Evolutionary conservation across 2,329 filamentous ascomycete species (phyloP), one percentile per base, ranked within the genome.

Genomic region (Alternaria tenuissima): DNA sequence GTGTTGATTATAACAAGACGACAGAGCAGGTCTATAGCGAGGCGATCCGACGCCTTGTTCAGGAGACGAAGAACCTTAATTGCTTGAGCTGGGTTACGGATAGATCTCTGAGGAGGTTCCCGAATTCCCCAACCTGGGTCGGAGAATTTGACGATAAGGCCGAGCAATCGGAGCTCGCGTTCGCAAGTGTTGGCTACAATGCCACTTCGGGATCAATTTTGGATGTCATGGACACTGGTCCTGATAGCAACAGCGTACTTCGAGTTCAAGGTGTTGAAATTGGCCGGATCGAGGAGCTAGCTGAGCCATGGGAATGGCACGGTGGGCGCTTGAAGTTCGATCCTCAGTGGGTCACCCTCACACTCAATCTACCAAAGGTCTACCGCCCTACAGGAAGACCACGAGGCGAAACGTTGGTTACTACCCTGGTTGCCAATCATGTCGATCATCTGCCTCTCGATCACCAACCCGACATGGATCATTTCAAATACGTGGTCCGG

Each of bases 161-260:
- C 54, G 22, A 36, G 26, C 54, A 56, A 24, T 28, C 47, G 36
- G 54, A 56, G 28, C 54, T 56, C 1, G 54, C 54, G 5, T 56
- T 32, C 12, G 48, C 46, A 22, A 34, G 11, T 11, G 28, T 51
- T 9, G 22, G 18, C 18, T 32, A 56, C 22, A 20, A 47, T 6
- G 44, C 44, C 5, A 56, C 54, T 22, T 12, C 4, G 3, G 22
- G 18, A 20, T 41, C 43, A 12, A 14, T 5, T 5, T 20, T 32
- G n/a, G 26, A 47, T 28, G 9, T 30, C 9, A 14, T 14, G 26
- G 30, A 3, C 8, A 32, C 14, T 11, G 28, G 7, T 11, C 6
- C 26, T 14, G 4, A 12, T 7, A 24, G 20, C 9, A 1, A 8
- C n/a, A 28, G 44, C 28, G 26, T 22, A 28, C 44, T 54, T 20